Evolutionary conservation across 352 stramenopile genomes (phyloP).

Genomic region (Detonula confervacea): DNA sequence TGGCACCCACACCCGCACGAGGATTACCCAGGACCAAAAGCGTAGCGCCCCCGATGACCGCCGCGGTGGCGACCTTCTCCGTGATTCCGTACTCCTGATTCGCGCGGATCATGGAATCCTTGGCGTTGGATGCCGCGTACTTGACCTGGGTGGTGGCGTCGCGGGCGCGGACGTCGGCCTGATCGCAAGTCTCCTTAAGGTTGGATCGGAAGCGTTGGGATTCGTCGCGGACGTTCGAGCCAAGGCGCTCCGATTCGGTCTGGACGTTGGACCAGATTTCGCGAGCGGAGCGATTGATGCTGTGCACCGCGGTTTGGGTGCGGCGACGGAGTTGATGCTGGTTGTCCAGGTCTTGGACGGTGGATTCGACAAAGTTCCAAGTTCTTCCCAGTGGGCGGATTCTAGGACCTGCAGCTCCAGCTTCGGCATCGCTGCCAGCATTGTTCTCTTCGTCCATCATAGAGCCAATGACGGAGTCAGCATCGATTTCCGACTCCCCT

Average conservation of each 20-base stretch:
- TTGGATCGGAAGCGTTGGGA: constrained; percentile 18
- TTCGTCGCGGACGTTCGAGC: too few relatives aligned
- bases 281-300: constrained; percentile 21
- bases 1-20: constrained; percentile 11
- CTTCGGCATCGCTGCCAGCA: too few relatives aligned
- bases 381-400: constrained; percentile 22
- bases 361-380: constrained; percentile 33
- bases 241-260: too few relatives aligned
- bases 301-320: constrained; percentile 11
- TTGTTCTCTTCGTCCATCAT: neutral
- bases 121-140: constrained; percentile 10
- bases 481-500: constrained; percentile 5
- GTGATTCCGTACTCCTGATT: constrained; percentile 40
- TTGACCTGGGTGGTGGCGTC: neutral
- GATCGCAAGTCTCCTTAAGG: constrained; percentile 12
- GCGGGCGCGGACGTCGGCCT: constrained; percentile 29
- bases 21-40: constrained; percentile 41
- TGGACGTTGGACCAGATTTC: constrained; percentile 27
- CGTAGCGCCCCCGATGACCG: constrained; percentile 35
- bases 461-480: constrained; percentile 10
- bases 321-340: constrained; percentile 27
- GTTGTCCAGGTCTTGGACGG: constrained; percentile 24
- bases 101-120: constrained; percentile 20
- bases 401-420: too few relatives aligned
- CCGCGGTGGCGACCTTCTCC: constrained; percentile 42